Evolutionary conservation across 2,329 filamentous ascomycete species (phyloP).

Genomic region (Phaeosphaeria sp.): DNA sequence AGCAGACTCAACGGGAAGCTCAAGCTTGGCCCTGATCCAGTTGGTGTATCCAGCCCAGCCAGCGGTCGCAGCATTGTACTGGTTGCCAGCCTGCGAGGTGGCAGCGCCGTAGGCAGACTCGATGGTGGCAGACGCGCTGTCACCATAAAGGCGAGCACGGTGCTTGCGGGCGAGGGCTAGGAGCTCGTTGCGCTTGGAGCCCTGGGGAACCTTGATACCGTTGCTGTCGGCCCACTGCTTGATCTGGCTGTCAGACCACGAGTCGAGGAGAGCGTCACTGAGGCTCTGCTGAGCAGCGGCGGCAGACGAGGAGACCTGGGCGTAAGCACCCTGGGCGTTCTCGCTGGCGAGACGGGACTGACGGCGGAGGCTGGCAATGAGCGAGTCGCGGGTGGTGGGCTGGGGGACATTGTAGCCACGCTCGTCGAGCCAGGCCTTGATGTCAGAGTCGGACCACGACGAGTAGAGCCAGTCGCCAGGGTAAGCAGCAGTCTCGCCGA

Average conservation of each 20-base stretch:
- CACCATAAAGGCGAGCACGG: slow-evolving; percentile 73
- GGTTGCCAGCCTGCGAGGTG: slow-evolving; percentile 68
- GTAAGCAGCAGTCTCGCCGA: slow-evolving; percentile 80
- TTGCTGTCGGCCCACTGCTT: slow-evolving; percentile 96
- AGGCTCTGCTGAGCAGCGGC: slow-evolving; percentile 72
- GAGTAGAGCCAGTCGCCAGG: slow-evolving; percentile 95
- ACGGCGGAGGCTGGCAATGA: slow-evolving; percentile 87
- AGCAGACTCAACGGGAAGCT: slow-evolving; percentile 54
- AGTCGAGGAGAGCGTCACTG: slow-evolving; percentile 83
- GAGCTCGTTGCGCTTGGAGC: slow-evolving; percentile 87
- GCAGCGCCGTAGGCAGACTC: slow-evolving; percentile 53
- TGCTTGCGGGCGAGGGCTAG: slow-evolving; percentile 89
- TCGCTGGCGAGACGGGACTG: slow-evolving; percentile 83
- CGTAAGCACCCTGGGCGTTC: slow-evolving; percentile 62
- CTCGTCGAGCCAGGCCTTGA: slow-evolving; percentile 92
- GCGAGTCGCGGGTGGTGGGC: slow-evolving; percentile 80
- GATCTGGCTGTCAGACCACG: slow-evolving; percentile 87
- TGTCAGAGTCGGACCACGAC: slow-evolving; percentile 88
- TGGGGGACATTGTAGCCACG: slow-evolving; percentile 87
- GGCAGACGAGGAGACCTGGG: slow-evolving; percentile 55
- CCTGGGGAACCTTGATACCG: slow-evolving; percentile 86
- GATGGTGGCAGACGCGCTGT: slow-evolving; percentile 59
- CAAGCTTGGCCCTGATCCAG: slow-evolving; percentile 54
- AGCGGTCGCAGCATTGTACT: slow-evolving; percentile 74
- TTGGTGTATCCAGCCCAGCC: slow-evolving; percentile 48